These are phyloP conservation scores for Ogataea populi-albae DNA, from an alignment of 805 yeast genomes.

Conservation along the genomic window DNA sequence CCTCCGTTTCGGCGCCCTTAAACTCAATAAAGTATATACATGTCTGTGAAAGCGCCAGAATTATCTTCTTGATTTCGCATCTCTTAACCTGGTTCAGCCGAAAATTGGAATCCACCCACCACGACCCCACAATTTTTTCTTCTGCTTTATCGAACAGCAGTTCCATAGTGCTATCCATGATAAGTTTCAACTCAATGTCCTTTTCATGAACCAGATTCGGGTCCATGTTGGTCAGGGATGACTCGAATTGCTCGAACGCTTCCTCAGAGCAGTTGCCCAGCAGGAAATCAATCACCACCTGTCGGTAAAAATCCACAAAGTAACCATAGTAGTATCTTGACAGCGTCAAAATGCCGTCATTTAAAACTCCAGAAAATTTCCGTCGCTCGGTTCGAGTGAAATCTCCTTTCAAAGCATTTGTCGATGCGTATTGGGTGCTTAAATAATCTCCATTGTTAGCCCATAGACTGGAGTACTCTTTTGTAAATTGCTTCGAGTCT, in stretches of 20 bases:
- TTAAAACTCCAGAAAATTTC: conserved; percentile 39
- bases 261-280: conserved; percentile 34
- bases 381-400: conserved; percentile 43
- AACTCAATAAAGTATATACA: conserved; percentile 26
- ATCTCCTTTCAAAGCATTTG: conserved; percentile 53
- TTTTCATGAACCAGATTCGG: conserved; percentile 22
- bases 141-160: conserved; percentile 16
- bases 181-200: conserved; percentile 12
- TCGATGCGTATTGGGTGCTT: conserved; percentile 59
- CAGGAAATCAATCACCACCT: conserved; percentile 41
- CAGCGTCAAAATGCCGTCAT: conserved; percentile 40
- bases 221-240: conserved; percentile 32
- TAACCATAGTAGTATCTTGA: conserved; percentile 43
- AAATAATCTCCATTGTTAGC: conserved; percentile 70
- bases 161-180: conserved; percentile 15
- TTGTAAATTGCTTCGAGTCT: conserved; percentile 19
- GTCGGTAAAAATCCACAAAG: conserved; percentile 43
- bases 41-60: conserved; percentile 26
- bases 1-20: conserved; percentile 16
- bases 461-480: conserved; percentile 42
- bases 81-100: conserved; percentile 11
- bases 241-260: conserved; percentile 41
- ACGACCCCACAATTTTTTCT: conserved; percentile 30
- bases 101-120: conserved; percentile 32
- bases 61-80: conserved; percentile 17